Percentiles rank a stretch among this genome's conserved stretches.
Evolutionary conservation across 495 filamentous ascomycete species (phyloP).

Genomic region (Hypomontagnella submonticulosa): DNA sequence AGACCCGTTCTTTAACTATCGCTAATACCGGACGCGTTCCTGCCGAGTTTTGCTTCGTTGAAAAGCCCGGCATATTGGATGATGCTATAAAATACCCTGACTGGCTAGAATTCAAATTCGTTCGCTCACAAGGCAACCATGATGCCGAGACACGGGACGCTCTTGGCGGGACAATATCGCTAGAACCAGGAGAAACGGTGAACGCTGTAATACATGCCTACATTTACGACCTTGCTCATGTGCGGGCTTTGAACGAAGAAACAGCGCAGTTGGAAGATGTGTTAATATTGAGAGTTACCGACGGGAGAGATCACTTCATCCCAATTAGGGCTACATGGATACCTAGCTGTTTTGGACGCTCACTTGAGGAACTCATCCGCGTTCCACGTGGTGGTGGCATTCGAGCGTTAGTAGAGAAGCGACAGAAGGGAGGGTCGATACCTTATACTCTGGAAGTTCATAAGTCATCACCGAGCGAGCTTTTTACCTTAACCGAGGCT

Average conservation of each 20-base stretch:
- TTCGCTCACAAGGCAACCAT: slow-evolving; percentile 47
- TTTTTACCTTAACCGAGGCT: slow-evolving; percentile 87
- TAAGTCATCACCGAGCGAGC: slow-evolving; percentile 74
- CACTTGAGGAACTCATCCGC: slow-evolving; percentile 82
- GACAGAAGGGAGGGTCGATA: slow-evolving; percentile 51
- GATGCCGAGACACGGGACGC: slow-evolving; percentile 34
- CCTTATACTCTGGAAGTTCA: slow-evolving; percentile 58
- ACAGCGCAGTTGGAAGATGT: slow-evolving; percentile 79
- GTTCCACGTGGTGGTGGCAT: slow-evolving; percentile 80
- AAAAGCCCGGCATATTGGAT: slow-evolving; percentile 66
- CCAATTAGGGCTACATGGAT: slow-evolving; percentile 81
- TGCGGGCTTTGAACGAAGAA: slow-evolving; percentile 76
- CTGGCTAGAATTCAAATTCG: slow-evolving; percentile 77
- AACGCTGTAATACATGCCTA: slow-evolving; percentile 72
- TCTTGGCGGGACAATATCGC: slow-evolving; percentile 49
- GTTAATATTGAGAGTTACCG: slow-evolving; percentile 84
- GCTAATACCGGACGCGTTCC: slow-evolving; percentile 88
- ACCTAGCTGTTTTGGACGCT: slow-evolving; percentile 83
- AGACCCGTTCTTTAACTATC: slow-evolving; percentile 75
- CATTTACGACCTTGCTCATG: slow-evolving; percentile 70
- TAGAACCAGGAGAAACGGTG: slow-evolving; percentile 80
- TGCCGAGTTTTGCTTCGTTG: slow-evolving; percentile 79
- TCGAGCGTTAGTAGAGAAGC: slow-evolving; percentile 57
- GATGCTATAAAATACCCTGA: slow-evolving; percentile 52
- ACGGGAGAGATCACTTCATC: slow-evolving; percentile 92